Conservation (phyloP, 1,139 yeast genomes). For the Nadsonia starkeyi-henricii region DNA sequence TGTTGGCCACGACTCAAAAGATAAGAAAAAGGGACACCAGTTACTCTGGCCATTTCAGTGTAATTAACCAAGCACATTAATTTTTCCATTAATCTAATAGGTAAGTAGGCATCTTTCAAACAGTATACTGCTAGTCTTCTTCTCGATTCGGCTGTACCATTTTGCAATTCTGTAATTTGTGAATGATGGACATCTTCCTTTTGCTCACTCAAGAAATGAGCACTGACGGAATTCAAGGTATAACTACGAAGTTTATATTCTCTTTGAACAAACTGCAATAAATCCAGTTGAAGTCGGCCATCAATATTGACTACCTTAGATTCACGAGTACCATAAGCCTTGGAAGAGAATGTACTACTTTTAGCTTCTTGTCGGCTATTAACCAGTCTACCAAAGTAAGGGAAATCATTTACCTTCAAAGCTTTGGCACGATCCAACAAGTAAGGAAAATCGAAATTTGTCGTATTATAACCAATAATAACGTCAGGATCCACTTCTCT, state of each 20-base stretch:
- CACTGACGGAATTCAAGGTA: constrained; percentile 89
- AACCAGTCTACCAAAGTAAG: constrained; percentile 71
- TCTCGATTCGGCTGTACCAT: constrained; percentile 85
- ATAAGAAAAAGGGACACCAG: constrained; percentile 94
- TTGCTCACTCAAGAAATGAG: constrained; percentile 87
- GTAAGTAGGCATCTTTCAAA: constrained; percentile 88
- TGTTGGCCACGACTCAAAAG: constrained; percentile 89
- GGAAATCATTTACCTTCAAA: constrained; percentile 51
- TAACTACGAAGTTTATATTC: constrained; percentile 91
- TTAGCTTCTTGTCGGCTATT: constrained; percentile 60
- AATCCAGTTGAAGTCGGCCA: constrained; percentile 90
- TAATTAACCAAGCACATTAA: constrained; percentile 93
- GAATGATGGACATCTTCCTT: constrained; percentile 98
- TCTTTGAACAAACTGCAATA: constrained; percentile 83
- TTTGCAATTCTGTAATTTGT: constrained; percentile 85
- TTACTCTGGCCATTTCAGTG: constrained; percentile 98
- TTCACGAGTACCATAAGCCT: constrained; percentile 94
- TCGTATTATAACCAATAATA: constrained; percentile 87
- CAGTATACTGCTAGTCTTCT: constrained; percentile 94
- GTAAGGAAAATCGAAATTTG: constrained; percentile 93
- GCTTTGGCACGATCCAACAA: constrained; percentile 76
- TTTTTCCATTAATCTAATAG: constrained; percentile 74
- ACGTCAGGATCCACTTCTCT: constrained; percentile 87
- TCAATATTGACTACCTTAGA: constrained; percentile 84
- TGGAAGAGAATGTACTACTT: constrained; percentile 77